Conservation (phyloP, 495 filamentous ascomycete genomes). For the Penicillium bialowiezense region DNA sequence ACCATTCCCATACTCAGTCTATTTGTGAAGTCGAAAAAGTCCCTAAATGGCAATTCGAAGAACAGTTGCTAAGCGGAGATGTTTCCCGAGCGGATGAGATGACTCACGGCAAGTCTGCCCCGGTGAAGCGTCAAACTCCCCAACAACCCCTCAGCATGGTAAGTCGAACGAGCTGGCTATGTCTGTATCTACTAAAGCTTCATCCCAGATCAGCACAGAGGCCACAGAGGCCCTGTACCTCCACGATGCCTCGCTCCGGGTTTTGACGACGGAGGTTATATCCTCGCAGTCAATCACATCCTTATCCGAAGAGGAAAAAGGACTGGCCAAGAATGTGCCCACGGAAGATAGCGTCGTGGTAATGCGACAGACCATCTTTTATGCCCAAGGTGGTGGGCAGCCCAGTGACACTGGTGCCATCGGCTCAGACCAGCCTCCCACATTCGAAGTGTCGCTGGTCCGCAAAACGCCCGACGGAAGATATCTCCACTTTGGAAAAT, state of each 20-base stretch:
- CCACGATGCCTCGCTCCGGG: conserved; percentile 49
- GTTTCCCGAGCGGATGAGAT: too few species aligned
- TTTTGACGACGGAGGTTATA: conserved; percentile 42
- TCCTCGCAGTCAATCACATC: conserved; percentile 44
- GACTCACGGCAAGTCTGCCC: too few species aligned
- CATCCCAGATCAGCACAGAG: conserved; percentile 21
- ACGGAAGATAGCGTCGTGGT: conserved; percentile 35
- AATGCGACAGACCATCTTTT: conserved; percentile 58
- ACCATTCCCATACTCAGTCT: too few species aligned
- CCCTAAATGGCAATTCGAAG: too few species aligned
- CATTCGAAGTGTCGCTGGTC: conserved; percentile 50
- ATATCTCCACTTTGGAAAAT: conserved; percentile 59
- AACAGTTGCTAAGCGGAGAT: too few species aligned
- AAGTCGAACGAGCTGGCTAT: background rate
- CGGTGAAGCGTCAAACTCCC: too few species aligned
- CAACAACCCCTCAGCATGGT: background rate
- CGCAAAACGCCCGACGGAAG: conserved; percentile 45
- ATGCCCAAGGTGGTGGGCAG: conserved; percentile 65
- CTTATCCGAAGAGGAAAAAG: conserved; percentile 45
- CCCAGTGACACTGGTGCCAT: conserved; percentile 59
- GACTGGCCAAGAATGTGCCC: conserved; percentile 21
- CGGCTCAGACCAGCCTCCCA: conserved; percentile 19
- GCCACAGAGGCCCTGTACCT: conserved; percentile 49
- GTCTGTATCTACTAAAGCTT: background rate
- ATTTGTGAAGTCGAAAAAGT: too few species aligned